Evolutionary conservation across 768 basidiomycete species (phyloP), one percentile per base, ranked within the genome.

Genomic region (Kockovaella imperatae): DNA sequence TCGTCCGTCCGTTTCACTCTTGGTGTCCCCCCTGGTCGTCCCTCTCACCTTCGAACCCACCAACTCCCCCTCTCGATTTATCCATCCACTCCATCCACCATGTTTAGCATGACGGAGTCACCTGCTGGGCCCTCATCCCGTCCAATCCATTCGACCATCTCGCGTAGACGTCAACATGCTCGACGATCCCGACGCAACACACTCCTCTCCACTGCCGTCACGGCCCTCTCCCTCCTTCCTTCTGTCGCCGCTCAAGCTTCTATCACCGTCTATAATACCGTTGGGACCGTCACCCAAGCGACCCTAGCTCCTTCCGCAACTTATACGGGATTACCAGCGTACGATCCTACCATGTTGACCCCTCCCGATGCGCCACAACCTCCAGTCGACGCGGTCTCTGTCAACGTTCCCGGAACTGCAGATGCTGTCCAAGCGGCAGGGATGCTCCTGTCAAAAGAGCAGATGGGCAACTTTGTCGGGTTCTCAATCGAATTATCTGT

Each of bases 401-500:
- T 42, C 11, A 45, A 50, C 31, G 20, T 42, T 8, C 47, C 49
- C 5, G 41, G 39, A 3, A 24, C 48, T 7, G n/a, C 18, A 6
- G 47, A 42, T 15, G 15, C 45, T 1, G 56, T 53, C 17, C 34
- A 42, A 13, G 39, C 47, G 20, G n/a, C n/a, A n/a, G n/a, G n/a
- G n/a, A n/a, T n/a, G n/a, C n/a, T n/a, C n/a, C 54, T 80, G 30
- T 75, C 75, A 1, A 76, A 77, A 41, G 63, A 67, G 3, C 73
- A 75, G 46, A 61, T 66, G n/a, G 81, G 80, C 17, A 75, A 79
- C 15, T 85, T 85, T 59, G 76, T 80, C 47, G 84, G 83, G 3
- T 85, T 86, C 62, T 83, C 81, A 3, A 77, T 87, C 31, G 84
- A 87, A 68, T 77, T 84, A 74, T 84, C 83, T 32, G 80, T 86